A percentile compares a stretch with the other conserved stretches of the same genome.
These are phyloP conservation scores for Globisporangium paroecandrum DNA, from an alignment of 352 stramenopile species.

Conservation along the genomic window DNA sequence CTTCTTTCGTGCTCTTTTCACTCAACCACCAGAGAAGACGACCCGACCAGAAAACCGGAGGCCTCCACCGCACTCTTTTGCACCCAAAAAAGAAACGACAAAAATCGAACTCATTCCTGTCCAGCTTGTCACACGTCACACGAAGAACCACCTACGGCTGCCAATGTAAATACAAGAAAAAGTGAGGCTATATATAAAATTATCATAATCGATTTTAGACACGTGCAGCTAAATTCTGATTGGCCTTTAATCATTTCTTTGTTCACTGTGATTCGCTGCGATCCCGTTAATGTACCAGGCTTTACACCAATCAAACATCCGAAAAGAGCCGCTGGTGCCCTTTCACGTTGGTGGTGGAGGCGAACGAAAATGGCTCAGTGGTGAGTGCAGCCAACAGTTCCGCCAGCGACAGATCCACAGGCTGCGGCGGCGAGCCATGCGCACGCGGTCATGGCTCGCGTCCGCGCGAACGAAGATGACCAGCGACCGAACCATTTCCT, in stretches of 20 bases:
- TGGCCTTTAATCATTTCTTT: background rate
- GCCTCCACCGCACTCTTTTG: background rate
- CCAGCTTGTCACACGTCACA: conserved; percentile 4
- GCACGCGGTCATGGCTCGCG: background rate
- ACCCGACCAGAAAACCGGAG: background rate
- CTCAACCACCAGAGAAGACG: background rate
- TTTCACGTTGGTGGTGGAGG: conserved; percentile 13
- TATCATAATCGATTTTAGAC: background rate
- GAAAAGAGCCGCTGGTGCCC: background rate
- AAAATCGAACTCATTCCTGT: conserved; percentile 1
- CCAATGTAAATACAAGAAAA: background rate
- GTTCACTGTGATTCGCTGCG: background rate
- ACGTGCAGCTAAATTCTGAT: background rate
- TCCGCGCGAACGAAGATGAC: conserved; percentile 5
- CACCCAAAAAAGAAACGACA: background rate
- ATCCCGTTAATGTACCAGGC: background rate
- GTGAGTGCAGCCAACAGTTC: conserved; percentile 15
- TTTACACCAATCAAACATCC: background rate
- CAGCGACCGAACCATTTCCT: conserved; percentile 4
- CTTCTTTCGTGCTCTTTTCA: background rate
- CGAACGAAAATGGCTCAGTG: conserved; percentile 15
- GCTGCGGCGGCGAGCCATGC: background rate
- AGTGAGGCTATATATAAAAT: background rate
- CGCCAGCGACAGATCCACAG: conserved; percentile 7
- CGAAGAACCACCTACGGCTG: background rate